A percentile compares a stretch with the other conserved stretches of the same genome.
These are phyloP conservation scores for Parafenestella ontariensis DNA, from an alignment of 2,329 filamentous ascomycete species.

Conservation along the genomic window DNA sequence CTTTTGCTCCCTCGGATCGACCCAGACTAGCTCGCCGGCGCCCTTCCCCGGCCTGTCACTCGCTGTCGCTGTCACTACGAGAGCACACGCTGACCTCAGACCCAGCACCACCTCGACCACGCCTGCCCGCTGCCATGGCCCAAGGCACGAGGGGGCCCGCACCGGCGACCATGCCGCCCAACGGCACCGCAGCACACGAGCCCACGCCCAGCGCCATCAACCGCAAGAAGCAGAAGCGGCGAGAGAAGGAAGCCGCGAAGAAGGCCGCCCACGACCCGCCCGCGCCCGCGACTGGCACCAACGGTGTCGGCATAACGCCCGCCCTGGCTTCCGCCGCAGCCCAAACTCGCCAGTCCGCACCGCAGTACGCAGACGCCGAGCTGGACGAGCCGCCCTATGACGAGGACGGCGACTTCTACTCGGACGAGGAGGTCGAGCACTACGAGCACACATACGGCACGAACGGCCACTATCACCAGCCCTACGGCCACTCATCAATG, in stretches of 20 bases:
- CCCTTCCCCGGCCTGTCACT: slow-evolving; percentile 21
- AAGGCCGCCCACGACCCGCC: slow-evolving; percentile 48
- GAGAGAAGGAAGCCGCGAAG: slow-evolving; percentile 81
- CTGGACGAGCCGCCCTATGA: slow-evolving; percentile 51
- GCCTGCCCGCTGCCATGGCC: slow-evolving; percentile 37
- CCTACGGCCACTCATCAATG: slow-evolving; percentile 32
- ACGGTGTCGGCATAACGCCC: slow-evolving; percentile 26
- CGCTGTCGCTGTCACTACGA: slow-evolving; percentile 9
- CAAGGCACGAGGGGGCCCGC: slow-evolving; percentile 41
- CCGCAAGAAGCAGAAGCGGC: slow-evolving; percentile 93
- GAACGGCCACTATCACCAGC: slow-evolving; percentile 41
- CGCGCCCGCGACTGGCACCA: slow-evolving; percentile 31
- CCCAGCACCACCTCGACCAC: slow-evolving; percentile 10
- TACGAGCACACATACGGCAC: slow-evolving; percentile 42
- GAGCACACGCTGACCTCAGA: slow-evolving; percentile 15
- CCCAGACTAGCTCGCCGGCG: slow-evolving; percentile 10
- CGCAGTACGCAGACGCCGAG: slow-evolving; percentile 54
- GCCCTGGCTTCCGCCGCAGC: slow-evolving; percentile 13
- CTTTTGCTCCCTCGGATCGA: slow-evolving; percentile 17
- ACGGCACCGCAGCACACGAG: slow-evolving; percentile 49
- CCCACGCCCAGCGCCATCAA: slow-evolving; percentile 67
- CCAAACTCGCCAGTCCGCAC: slow-evolving; percentile 34
- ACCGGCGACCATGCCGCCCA: slow-evolving; percentile 43
- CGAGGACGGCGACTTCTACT: slow-evolving; percentile 49
- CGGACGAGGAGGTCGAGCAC: slow-evolving; percentile 45